Evolutionary conservation across 176 grass and related monocot genomes (phyloP).

Genomic region (Lolium multiflorum): DNA sequence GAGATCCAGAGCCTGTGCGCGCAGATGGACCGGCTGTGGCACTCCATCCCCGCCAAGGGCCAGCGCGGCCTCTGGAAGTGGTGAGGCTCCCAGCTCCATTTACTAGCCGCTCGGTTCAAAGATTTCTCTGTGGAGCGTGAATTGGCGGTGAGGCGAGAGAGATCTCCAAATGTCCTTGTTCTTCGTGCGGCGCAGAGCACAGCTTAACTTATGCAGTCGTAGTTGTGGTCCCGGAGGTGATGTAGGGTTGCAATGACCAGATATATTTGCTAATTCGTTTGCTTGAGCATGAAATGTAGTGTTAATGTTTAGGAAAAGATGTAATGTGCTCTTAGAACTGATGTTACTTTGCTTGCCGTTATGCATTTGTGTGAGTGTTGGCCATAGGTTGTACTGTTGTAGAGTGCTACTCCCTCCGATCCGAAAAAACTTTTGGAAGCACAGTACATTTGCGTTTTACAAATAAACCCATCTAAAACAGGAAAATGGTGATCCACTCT

Average conservation of each 20-base stretch:
- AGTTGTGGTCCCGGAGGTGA: background rate
- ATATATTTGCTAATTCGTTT: slow-evolving; percentile 24
- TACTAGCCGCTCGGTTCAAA: background rate
- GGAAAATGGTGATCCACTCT: too few species aligned
- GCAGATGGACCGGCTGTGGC: slow-evolving; percentile 97
- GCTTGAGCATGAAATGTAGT: background rate
- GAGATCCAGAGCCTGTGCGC: slow-evolving; percentile 64
- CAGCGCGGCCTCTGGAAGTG: slow-evolving; percentile 99
- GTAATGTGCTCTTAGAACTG: background rate
- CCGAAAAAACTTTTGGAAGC: too few species aligned
- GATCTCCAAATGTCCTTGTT: background rate
- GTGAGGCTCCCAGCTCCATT: slow-evolving; percentile 41
- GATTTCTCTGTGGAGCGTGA: background rate
- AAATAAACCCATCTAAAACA: too few species aligned
- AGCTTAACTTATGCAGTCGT: background rate
- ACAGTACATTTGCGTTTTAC: too few species aligned
- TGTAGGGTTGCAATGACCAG: background rate
- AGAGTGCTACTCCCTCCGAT: too few species aligned
- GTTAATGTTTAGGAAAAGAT: background rate
- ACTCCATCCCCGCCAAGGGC: slow-evolving; percentile 72
- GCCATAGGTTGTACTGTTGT: background rate
- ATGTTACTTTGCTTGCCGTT: background rate
- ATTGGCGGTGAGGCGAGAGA: background rate
- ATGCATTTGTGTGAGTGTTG: background rate
- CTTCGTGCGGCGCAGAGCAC: background rate